Percentiles rank a stretch among this genome's conserved stretches.
Evolutionary conservation across 768 basidiomycete genomes (phyloP).

Genomic region (Tephrocybe sp.): DNA sequence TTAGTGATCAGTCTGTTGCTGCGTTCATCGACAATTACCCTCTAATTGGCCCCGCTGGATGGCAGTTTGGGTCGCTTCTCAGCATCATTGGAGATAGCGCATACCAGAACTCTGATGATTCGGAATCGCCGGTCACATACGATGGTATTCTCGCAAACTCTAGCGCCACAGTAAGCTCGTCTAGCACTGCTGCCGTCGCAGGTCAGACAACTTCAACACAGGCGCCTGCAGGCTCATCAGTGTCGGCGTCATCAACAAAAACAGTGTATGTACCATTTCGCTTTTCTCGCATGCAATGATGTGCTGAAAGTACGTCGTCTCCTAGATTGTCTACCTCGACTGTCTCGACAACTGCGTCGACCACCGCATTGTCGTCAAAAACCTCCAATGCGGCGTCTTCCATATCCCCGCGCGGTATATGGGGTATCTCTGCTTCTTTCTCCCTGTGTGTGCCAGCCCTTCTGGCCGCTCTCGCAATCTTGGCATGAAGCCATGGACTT

Average conservation of each 20-base stretch:
- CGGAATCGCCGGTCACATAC: constrained; percentile 29
- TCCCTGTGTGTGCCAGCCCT: constrained; percentile 7
- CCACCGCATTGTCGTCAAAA: background rate
- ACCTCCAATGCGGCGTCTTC: constrained; percentile 10
- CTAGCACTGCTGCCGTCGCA: background rate
- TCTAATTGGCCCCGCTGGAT: constrained; percentile 63
- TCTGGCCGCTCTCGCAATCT: background rate
- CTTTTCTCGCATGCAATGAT: background rate
- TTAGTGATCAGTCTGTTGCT: constrained; percentile 54
- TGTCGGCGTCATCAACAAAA: background rate
- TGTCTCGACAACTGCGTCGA: background rate
- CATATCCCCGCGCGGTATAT: too few relatives aligned
- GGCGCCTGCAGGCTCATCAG: too few relatives aligned
- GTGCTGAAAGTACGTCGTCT: background rate
- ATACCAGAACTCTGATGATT: constrained; percentile 49
- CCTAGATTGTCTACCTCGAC: background rate
- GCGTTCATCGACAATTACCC: constrained; percentile 71
- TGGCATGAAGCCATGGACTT: constrained; percentile 3
- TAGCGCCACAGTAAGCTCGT: background rate
- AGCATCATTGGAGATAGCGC: constrained; percentile 36
- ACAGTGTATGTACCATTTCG: background rate
- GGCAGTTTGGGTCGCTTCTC: constrained; percentile 65
- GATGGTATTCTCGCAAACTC: constrained; percentile 21
- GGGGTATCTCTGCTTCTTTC: background rate
- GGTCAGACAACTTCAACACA: background rate